These are phyloP conservation scores for Solanum pennellii DNA, from an alignment of 257 asterid species.

Conservation along the genomic window DNA sequence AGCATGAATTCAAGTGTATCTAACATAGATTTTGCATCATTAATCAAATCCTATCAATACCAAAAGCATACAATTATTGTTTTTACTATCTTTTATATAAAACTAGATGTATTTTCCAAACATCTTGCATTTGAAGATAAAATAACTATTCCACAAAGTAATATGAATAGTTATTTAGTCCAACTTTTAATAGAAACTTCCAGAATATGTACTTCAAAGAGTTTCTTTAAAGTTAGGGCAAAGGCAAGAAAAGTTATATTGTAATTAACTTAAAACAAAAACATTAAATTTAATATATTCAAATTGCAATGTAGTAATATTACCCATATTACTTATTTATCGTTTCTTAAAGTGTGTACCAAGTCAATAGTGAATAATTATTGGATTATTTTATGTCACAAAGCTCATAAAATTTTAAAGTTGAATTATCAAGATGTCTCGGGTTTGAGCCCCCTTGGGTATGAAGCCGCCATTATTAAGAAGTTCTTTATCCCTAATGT, in stretches of 20 bases:
- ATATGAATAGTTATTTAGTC: neutral
- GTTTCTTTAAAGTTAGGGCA: neutral
- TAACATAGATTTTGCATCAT: neutral
- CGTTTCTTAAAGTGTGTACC: no score
- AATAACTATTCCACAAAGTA: neutral
- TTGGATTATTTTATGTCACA: neutral
- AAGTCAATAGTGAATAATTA: no score
- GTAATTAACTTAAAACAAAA: neutral
- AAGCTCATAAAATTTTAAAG: neutral
- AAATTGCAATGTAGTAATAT: no score
- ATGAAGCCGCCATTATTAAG: no score
- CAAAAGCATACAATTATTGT: neutral
- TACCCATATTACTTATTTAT: no score
- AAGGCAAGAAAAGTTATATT: no score
- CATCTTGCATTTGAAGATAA: neutral
- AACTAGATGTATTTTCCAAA: neutral
- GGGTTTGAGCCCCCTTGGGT: no score
- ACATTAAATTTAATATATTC: no score
- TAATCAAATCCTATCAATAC: neutral
- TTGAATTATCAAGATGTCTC: neutral
- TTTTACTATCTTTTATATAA: neutral
- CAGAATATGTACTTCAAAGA: neutral
- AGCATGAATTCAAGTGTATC: neutral
- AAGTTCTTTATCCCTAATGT: no score
- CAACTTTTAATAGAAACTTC: neutral